phyloP scores from a whole-genome alignment of 306 rosid genomes.

The Fragaria iinumae region DNA sequence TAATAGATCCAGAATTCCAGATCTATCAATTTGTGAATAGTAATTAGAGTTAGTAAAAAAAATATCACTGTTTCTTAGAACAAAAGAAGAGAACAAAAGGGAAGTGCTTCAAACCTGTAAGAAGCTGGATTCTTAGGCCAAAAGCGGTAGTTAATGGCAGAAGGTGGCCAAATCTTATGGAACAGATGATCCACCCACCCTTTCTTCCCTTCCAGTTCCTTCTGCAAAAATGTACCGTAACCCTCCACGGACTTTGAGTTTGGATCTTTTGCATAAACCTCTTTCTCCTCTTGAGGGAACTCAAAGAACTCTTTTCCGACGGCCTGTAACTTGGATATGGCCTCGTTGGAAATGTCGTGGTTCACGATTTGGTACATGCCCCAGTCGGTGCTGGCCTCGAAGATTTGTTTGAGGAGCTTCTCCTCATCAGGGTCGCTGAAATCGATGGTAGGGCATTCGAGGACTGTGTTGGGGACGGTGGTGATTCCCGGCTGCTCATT shows the following conservation, averaged over 20 bases:
- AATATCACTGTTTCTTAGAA: no score
- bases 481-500: slow-evolving; percentile 68
- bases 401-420: slow-evolving; percentile 19
- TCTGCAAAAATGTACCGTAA: slow-evolving; percentile 57
- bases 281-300: slow-evolving; percentile 58
- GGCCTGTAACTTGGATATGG: slow-evolving; percentile 44
- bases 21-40: background rate
- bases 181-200: slow-evolving; percentile 89
- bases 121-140: slow-evolving; percentile 75
- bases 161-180: slow-evolving; percentile 61
- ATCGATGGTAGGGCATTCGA: slow-evolving; percentile 50
- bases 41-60: background rate
- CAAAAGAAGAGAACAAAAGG: background rate
- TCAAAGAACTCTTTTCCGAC: slow-evolving; percentile 62
- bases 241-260: slow-evolving; percentile 54
- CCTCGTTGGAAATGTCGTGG: slow-evolving; percentile 56
- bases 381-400: slow-evolving; percentile 51
- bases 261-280: slow-evolving; percentile 41
- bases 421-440: slow-evolving; percentile 36
- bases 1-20: background rate
- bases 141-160: slow-evolving; percentile 46
- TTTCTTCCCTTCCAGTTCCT: slow-evolving; percentile 55
- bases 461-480: slow-evolving; percentile 46
- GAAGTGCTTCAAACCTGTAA: slow-evolving; percentile 51
- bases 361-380: slow-evolving; percentile 81